Base-by-base conservation (phyloP, 257 asterid species). In the Solanum pennellii region DNA sequence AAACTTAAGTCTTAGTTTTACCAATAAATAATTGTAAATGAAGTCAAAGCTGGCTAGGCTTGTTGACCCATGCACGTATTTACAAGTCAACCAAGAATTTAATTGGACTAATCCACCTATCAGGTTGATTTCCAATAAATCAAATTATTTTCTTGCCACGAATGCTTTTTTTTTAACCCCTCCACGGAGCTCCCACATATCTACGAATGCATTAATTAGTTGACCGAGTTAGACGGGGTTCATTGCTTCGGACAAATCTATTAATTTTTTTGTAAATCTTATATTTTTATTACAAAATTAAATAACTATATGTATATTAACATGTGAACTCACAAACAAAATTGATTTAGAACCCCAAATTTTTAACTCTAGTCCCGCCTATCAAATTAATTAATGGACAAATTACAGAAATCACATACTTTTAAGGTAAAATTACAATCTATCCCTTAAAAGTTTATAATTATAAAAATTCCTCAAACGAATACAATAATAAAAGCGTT, bases 81-180 rank as follows among this genome's bases (percentile, higher is more conserved):
- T n/a, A 33, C 25, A 68, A 29, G 88, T 85, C 90, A 85, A 37
- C 83, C 39, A 33, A 65, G 69, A 42, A 74, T 31, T 84, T 59
- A 87, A 31, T 92, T 91, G 92, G 93, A 91, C 92, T 60, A 60
- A 60, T 11, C 92, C 89, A 86, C 88, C 49, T 90, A 90, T 87
- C 89, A 83, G 93, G 91, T 79, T 86, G 89, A 79, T 77, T 89
- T 86, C 90, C 94, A 92, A 86, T 91, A 87, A 68, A n/a, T 80
- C 44, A 12, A 47, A 80, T 80, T 47, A 3, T 60, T 60, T 21
- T 60, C 68, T 60, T 60, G 68, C 68, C 29, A 60, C 68, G 3
- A 60, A 21, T 21, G 29, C 13, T 8, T 59, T 42, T 42, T 20
- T 6, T 59, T 59, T 59, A 1, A 20, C 25, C 66, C 25, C 66